A percentile compares a stretch with the other conserved stretches of the same genome.
Conservation (phyloP, 2,329 filamentous ascomycete genomes). For the Penicillium nordicum region DNA sequence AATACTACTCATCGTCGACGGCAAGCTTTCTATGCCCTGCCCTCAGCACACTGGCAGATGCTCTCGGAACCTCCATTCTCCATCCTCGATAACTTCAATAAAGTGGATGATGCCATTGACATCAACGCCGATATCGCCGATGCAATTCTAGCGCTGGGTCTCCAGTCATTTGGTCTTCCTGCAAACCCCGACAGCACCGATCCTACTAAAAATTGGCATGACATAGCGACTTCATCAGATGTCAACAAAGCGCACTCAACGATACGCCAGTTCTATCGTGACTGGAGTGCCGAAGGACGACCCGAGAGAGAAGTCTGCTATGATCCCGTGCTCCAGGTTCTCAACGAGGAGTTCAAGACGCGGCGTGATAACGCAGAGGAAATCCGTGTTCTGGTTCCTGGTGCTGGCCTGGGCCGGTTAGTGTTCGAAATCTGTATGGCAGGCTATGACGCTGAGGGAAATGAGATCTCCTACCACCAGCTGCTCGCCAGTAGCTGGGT, state of each 20-base stretch:
- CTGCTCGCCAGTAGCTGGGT: slow-evolving; percentile 73
- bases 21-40: slow-evolving; percentile 89
- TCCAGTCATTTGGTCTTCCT: slow-evolving; percentile 63
- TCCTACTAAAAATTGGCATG: slow-evolving; percentile 60
- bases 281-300: slow-evolving; percentile 80
- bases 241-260: slow-evolving; percentile 91
- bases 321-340: slow-evolving; percentile 64
- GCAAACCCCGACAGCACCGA: slow-evolving; percentile 36
- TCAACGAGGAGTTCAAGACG: slow-evolving; percentile 51
- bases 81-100: slow-evolving; percentile 72
- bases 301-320: slow-evolving; percentile 75
- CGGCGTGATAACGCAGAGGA: slow-evolving; percentile 36
- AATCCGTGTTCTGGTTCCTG: slow-evolving; percentile 75
- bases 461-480: slow-evolving; percentile 96
- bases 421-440: slow-evolving; percentile 78
- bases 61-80: slow-evolving; percentile 79
- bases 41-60: slow-evolving; percentile 76
- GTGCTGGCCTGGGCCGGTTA: slow-evolving; percentile 81
- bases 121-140: slow-evolving; percentile 79
- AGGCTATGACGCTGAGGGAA: slow-evolving; percentile 78
- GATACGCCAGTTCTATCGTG: slow-evolving; percentile 87
- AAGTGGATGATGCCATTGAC: slow-evolving; percentile 84
- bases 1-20: slow-evolving; percentile 88
- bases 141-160: slow-evolving; percentile 67
- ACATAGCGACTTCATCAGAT: slow-evolving; percentile 67